Conservation (phyloP, 176 grass and related monocot genomes). For the Oryza nivara region DNA sequence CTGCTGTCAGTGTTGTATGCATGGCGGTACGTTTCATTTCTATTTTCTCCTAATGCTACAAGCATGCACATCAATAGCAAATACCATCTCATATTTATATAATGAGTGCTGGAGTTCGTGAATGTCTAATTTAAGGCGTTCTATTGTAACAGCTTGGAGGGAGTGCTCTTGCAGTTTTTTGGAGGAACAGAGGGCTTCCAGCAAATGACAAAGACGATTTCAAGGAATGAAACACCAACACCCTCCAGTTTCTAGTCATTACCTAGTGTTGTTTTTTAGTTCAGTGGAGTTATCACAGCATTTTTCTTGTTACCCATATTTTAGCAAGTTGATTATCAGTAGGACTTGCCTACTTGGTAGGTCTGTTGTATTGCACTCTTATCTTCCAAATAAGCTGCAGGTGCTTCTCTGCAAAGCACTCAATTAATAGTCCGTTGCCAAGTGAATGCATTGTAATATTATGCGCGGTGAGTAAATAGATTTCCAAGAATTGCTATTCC, state of each 20-base stretch:
- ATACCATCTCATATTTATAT: not conserved
- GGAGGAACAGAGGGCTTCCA: slow-evolving; percentile 83
- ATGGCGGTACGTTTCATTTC: slow-evolving; percentile 75
- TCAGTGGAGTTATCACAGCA: slow-evolving; percentile 15
- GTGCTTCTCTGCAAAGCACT: slow-evolving; percentile 2
- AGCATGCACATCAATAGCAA: not conserved
- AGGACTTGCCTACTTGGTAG: slow-evolving; percentile 1
- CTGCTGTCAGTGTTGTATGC: slow-evolving; percentile 91
- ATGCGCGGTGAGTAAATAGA: slow-evolving; percentile 6
- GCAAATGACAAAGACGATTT: slow-evolving; percentile 96
- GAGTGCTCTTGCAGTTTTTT: slow-evolving; percentile 88
- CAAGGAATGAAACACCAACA: slow-evolving; percentile 60
- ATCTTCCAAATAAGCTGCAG: slow-evolving; percentile 16
- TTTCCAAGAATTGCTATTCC: not conserved
- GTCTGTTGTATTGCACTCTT: slow-evolving; percentile 20
- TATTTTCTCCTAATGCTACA: slow-evolving; percentile 8
- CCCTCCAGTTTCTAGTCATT: slow-evolving; percentile 23
- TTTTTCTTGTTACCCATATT: slow-evolving; percentile 17
- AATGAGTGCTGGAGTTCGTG: not conserved
- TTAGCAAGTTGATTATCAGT: slow-evolving; percentile 24
- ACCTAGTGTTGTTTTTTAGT: slow-evolving; percentile 7
- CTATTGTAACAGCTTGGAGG: slow-evolving; percentile 73
- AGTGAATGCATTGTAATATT: not conserved
- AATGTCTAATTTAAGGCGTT: slow-evolving; percentile 24
- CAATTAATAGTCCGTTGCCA: not conserved